Conservation (phyloP, 352 stramenopile species). For the Phytopythium montanum region DNA sequence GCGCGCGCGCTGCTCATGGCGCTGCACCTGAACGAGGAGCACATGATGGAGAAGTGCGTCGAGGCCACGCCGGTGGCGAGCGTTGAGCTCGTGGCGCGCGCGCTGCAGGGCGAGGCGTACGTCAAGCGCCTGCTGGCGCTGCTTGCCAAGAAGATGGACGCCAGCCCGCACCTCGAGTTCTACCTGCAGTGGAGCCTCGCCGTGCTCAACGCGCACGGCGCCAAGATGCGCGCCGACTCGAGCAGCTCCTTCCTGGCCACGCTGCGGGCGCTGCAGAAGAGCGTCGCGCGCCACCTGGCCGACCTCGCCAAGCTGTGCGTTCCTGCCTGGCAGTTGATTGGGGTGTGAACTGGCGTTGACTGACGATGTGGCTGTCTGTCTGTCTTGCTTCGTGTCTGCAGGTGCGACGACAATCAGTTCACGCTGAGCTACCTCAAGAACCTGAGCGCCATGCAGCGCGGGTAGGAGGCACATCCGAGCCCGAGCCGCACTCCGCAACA, state of each 20-base stretch:
- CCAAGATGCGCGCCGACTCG: slow-evolving; percentile 73
- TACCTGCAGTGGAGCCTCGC: slow-evolving; percentile 95
- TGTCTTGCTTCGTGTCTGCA: slow-evolving; percentile 16
- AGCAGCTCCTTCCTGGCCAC: slow-evolving; percentile 72
- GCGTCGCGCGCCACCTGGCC: slow-evolving; percentile 74
- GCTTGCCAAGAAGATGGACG: slow-evolving; percentile 90
- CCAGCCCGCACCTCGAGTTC: slow-evolving; percentile 96
- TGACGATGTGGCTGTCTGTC: slow-evolving; percentile 2
- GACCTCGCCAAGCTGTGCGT: slow-evolving; percentile 83
- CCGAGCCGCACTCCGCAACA: slow-evolving; percentile 8
- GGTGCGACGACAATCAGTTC: slow-evolving; percentile 90
- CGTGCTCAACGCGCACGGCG: slow-evolving; percentile 93
- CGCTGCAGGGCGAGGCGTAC: slow-evolving; percentile 87
- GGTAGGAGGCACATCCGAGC: too few relatives aligned
- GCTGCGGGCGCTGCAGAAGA: slow-evolving; percentile 87
- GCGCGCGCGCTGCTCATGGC: slow-evolving; percentile 94
- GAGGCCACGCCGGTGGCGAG: slow-evolving; percentile 88
- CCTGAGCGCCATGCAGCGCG: slow-evolving; percentile 48
- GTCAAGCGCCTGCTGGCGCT: slow-evolving; percentile 92
- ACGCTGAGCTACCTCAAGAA: slow-evolving; percentile 83
- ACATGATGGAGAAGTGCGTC: slow-evolving; percentile 90
- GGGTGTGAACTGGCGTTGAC: slow-evolving; percentile 2
- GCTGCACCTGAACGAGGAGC: slow-evolving; percentile 96
- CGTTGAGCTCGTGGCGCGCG: slow-evolving; percentile 90
- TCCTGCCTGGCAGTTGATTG: not conserved